Evolutionary conservation across 2,329 filamentous ascomycete species (phyloP), one percentile per base, ranked within the genome.

Genomic region (Pseudogymnoascus sp.): DNA sequence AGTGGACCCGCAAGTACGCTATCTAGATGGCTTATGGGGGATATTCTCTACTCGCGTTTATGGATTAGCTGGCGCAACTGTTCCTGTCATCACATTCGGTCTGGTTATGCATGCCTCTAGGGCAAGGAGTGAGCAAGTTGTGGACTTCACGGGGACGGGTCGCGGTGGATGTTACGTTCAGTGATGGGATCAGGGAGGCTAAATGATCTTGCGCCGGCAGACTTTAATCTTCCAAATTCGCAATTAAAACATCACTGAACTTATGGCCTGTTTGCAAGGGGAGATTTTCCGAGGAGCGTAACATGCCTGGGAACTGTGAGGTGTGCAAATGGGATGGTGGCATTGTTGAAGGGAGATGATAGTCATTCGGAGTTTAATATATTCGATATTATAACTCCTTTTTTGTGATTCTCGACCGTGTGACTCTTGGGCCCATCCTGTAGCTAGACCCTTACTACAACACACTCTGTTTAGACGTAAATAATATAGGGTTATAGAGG

Each of bases 1-100:
- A 99, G 82, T 99, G 95, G 95, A 99, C 95, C 73, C 87, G 93
- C 78, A 99, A 99, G 85, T 97, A 97, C 77, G 95, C 95, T 75
- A 95, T 97, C 79, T 97, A 87, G 66, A 47, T 62, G 60, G 60
- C 40, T 40, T 23, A 62, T 31, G 44, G 38, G 38, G 42, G 35
- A 62, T 26, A 50, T 61, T 47, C 53, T 62, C 59, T 35, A 57
- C 50, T 62, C 63, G 57, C 60, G 38, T 64, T 64, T 40, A 62
- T 60, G 62, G 53, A 40, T 40, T 61, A 53, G 57, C 64, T 63
- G 65, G 63, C 63, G 64, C 65, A 64, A 64, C 60, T 64, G 53
- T 62, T 64, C 57, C 57, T 64, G 38, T 62, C 35, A 61, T 60
- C 61, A 57, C 23, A 33, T 60, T 63, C 47, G 62, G 63, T 64